Percentiles rank a stretch among this genome's conserved stretches.
phyloP scores from a whole-genome alignment of 202 grass and related monocot species.

The Musa balbisiana region DNA sequence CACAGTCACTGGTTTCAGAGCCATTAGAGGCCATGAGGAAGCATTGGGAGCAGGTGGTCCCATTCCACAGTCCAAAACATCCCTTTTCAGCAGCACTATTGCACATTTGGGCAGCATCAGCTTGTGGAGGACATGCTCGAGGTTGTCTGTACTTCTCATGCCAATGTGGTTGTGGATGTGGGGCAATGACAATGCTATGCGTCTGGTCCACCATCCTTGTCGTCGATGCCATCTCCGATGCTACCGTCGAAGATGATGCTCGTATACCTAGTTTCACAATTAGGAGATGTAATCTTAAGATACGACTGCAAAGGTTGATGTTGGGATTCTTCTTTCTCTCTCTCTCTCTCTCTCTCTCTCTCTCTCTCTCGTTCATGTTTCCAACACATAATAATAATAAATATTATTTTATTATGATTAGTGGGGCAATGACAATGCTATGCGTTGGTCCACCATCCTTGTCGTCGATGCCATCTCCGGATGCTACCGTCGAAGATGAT shows the following conservation, averaged over 20 bases:
- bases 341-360: too few species aligned
- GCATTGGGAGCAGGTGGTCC: not conserved
- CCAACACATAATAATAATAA: too few species aligned
- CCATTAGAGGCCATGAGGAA: not conserved
- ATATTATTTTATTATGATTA: too few species aligned
- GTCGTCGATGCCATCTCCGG: not conserved
- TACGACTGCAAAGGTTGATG: too few species aligned
- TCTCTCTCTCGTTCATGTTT: too few species aligned
- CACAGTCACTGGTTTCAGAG: not conserved
- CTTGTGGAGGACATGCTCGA: not conserved
- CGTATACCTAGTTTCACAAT: too few species aligned
- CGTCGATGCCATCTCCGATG: not conserved
- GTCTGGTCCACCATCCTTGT: not conserved
- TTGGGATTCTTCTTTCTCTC: too few species aligned
- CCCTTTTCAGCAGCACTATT: not conserved
- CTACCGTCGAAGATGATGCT: too few species aligned
- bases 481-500: too few species aligned
- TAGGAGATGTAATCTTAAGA: too few species aligned
- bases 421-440: not conserved
- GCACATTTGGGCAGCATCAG: not conserved
- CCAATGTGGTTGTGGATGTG: conserved; percentile 3
- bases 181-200: not conserved
- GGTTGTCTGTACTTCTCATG: conserved; percentile 1
- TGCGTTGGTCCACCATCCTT: not conserved
- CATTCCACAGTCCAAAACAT: not conserved